Conservation (phyloP, 2,329 filamentous ascomycete species). For the Diaporthe velutina region DNA sequence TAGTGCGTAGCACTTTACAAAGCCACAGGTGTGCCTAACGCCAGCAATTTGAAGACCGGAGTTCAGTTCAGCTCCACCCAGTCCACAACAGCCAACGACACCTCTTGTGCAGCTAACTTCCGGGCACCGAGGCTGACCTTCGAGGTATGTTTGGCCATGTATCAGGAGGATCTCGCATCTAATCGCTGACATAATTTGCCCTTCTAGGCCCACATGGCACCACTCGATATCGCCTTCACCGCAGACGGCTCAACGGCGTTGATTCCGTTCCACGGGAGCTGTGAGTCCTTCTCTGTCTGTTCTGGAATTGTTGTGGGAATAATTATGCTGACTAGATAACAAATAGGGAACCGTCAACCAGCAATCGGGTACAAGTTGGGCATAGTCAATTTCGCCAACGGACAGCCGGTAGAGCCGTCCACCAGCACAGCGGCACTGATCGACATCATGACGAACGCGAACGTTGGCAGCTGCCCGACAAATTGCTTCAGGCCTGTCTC, state of each 20-base stretch:
- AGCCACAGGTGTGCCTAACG: slow-evolving; percentile 40
- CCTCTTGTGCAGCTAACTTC: slow-evolving; percentile 57
- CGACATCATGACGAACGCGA: slow-evolving; percentile 67
- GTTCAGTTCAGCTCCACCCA: slow-evolving; percentile 61
- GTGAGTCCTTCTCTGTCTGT: slow-evolving; percentile 54
- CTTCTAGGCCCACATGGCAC: slow-evolving; percentile 70
- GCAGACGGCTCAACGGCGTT: slow-evolving; percentile 69
- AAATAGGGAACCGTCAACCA: neutral
- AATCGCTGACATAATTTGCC: neutral
- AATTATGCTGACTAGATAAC: neutral
- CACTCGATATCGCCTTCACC: slow-evolving; percentile 78
- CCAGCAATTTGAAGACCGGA: slow-evolving; percentile 63
- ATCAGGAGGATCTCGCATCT: fast-evolving
- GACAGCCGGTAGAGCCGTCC: slow-evolving; percentile 53
- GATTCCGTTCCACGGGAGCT: slow-evolving; percentile 78
- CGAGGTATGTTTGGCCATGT: neutral
- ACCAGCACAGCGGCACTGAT: slow-evolving; percentile 61
- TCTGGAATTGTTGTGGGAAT: too few species aligned
- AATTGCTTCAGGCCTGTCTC: slow-evolving; percentile 74
- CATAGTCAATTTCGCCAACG: slow-evolving; percentile 42
- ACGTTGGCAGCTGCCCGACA: slow-evolving; percentile 66
- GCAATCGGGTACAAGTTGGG: slow-evolving; percentile 5
- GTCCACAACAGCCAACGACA: slow-evolving; percentile 54
- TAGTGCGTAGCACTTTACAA: slow-evolving; percentile 5
- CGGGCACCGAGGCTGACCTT: slow-evolving; percentile 67